A percentile compares a stretch with the other conserved stretches of the same genome.
Evolutionary conservation across 1,284 basidiomycete species (phyloP).

Genomic region (Leccinum colubrinum): DNA sequence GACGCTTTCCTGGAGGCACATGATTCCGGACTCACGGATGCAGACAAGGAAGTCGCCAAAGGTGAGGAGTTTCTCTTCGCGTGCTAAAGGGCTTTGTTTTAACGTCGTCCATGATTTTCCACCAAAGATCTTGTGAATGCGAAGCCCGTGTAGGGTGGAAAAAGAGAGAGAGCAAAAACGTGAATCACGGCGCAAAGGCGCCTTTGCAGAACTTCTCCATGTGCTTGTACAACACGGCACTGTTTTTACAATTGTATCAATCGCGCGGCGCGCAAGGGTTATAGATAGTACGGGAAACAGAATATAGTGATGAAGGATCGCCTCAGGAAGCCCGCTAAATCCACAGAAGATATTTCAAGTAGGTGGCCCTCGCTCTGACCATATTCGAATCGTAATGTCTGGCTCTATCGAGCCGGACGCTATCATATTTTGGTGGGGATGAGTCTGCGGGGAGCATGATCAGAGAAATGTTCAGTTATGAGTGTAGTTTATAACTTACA

Average conservation of each 20-base stretch:
- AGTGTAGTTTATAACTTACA: slow-evolving; percentile 37
- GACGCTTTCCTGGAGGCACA: slow-evolving; percentile 92
- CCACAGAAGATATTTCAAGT: slow-evolving; percentile 13
- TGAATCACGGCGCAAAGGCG: background rate
- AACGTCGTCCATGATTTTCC: background rate
- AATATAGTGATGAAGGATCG: slow-evolving; percentile 7
- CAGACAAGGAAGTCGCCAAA: slow-evolving; percentile 81
- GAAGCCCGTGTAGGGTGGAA: slow-evolving; percentile 54
- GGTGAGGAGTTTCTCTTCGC: background rate
- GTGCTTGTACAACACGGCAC: slow-evolving; percentile 16
- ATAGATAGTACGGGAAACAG: slow-evolving; percentile 2
- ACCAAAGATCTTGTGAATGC: slow-evolving; percentile 60
- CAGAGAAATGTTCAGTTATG: slow-evolving; percentile 4
- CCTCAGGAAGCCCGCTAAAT: slow-evolving; percentile 6
- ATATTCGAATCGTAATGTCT: slow-evolving; percentile 76
- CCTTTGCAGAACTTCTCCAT: slow-evolving; percentile 5
- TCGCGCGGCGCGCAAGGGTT: slow-evolving; percentile 2
- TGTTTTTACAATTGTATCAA: slow-evolving; percentile 11
- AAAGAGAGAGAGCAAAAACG: too few relatives aligned
- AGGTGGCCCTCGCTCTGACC: slow-evolving; percentile 55
- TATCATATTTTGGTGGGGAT: slow-evolving; percentile 80
- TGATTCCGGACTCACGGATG: slow-evolving; percentile 82
- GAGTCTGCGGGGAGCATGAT: slow-evolving; percentile 50
- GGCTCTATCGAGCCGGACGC: slow-evolving; percentile 82
- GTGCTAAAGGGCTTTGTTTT: background rate